These are phyloP conservation scores for Phytophthora cryptogea DNA, from an alignment of 352 stramenopile genomes.

Conservation along the genomic window DNA sequence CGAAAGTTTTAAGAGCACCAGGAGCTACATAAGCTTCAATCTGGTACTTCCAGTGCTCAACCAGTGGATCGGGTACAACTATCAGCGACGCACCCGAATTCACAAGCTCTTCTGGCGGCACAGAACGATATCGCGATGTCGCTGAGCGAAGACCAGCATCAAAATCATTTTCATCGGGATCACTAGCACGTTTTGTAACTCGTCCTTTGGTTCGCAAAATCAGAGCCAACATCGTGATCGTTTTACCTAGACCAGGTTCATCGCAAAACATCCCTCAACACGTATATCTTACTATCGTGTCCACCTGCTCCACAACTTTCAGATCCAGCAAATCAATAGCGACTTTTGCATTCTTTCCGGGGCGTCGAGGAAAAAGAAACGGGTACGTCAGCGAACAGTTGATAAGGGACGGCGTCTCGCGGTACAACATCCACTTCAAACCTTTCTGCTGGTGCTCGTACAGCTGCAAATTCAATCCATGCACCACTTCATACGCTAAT, in stretches of 20 bases:
- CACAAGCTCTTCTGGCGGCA: conserved; percentile 52
- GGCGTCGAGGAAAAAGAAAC: conserved; percentile 40
- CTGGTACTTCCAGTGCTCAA: conserved; percentile 84
- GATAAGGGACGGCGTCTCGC: conserved; percentile 54
- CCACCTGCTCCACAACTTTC: conserved; percentile 33
- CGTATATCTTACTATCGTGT: conserved; percentile 43
- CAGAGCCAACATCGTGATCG: conserved; percentile 84
- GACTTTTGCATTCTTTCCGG: conserved; percentile 7
- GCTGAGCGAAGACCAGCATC: conserved; percentile 46
- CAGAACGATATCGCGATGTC: conserved; percentile 40
- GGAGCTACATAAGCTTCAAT: conserved; percentile 56
- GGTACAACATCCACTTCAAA: conserved; percentile 82
- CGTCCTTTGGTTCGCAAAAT: conserved; percentile 80
- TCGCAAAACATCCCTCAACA: conserved; percentile 84
- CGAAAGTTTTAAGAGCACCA: conserved; percentile 43
- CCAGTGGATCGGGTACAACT: conserved; percentile 70
- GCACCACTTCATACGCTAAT: conserved; percentile 83
- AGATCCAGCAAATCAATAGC: conserved; percentile 67
- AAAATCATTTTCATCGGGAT: neutral
- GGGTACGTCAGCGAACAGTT: conserved; percentile 47
- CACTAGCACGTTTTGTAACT: conserved; percentile 27
- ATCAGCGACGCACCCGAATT: conserved; percentile 63
- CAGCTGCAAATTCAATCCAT: conserved; percentile 69
- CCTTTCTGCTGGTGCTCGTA: conserved; percentile 77
- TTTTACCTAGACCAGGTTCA: conserved; percentile 85